phyloP scores from a whole-genome alignment of 768 basidiomycete genomes.

The Lepiota venenata region DNA sequence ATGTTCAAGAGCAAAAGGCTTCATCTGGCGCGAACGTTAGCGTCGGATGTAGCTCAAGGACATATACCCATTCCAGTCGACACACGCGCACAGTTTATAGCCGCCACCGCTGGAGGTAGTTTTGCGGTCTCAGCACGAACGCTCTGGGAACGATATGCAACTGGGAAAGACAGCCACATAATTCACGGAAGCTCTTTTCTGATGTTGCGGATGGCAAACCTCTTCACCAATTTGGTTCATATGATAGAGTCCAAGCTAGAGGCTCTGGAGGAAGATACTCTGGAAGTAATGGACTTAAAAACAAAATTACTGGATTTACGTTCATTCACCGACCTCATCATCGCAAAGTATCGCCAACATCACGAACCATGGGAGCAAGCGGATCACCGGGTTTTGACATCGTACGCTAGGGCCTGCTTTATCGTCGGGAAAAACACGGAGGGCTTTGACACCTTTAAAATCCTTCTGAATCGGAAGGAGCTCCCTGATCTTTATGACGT shows the following conservation, averaged over 20 bases:
- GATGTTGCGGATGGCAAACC: conserved; percentile 48
- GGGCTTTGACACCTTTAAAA: conserved; percentile 45
- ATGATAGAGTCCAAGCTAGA: conserved; percentile 16
- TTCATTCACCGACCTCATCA: conserved; percentile 27
- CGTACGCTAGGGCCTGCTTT: conserved; percentile 61
- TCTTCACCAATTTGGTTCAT: conserved; percentile 31
- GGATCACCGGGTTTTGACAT: conserved; percentile 49
- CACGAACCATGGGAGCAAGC: conserved; percentile 47
- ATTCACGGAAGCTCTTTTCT: conserved; percentile 43
- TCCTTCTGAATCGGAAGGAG: conserved; percentile 45
- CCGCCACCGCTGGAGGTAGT: conserved; percentile 40
- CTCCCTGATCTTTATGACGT: conserved; percentile 62
- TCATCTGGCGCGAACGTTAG: conserved; percentile 47
- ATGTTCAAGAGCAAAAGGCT: conserved; percentile 31
- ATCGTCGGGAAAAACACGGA: conserved; percentile 45
- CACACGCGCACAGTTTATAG: conserved; percentile 49
- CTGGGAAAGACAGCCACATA: conserved; percentile 33
- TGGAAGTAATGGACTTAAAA: neutral
- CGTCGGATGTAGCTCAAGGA: conserved; percentile 41
- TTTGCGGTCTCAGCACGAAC: conserved; percentile 43
- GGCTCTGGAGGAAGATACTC: neutral
- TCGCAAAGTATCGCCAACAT: conserved; percentile 36
- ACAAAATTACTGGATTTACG: neutral
- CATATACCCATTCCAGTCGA: conserved; percentile 38
- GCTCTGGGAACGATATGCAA: conserved; percentile 57